Evolutionary conservation across 805 yeast genomes (phyloP), one percentile per base, ranked within the genome.

Genomic region (Kuraishia piskuri): DNA sequence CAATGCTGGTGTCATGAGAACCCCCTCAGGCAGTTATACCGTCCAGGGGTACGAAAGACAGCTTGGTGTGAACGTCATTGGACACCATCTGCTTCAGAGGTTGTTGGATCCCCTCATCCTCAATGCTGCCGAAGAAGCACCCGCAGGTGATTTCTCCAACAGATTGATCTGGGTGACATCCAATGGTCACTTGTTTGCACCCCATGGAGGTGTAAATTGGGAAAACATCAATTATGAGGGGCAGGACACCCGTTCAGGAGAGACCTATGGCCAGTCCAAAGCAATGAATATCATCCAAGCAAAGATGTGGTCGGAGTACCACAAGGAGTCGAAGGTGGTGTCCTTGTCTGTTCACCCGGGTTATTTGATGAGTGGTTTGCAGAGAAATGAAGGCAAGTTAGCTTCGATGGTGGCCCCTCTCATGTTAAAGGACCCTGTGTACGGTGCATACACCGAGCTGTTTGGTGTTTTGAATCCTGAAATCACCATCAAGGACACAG

Each of bases 61-160:
- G 52, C 62, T 76, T 46, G 83, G 79, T 9, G 71, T 74, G 20
- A 79, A 79, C 60, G 70, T 61, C 20, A 57, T 79, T 17, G 83
- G 76, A 1, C 76, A 78, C 24, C 75, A 69, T 52, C 59, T 76
- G n/a, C 62, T 79, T 21, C 73, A 76, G 56, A 68, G 68, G 52
- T 60, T 67, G 23, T 59, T 76, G 49, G 66, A 65, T 23, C 75
- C 76, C 8, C 55, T 75, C 3, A 55, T 79, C 19, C 53, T 68
- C 22, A 58, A 66, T 24, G 63, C 76, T 2, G 67, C 71, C 2
- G 54, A 61, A 46, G 53, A 53, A 1, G 59, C 51, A 5, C 48
- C 49, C 0, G 53, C 37, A 7, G 64, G 12, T 59, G 63, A 19
- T 31, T 55, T 61, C 1, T 60, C 58, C 50, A 47, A 10, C 5